phyloP scores from a whole-genome alignment of 805 yeast genomes.

The Wickerhamiella cacticola region DNA sequence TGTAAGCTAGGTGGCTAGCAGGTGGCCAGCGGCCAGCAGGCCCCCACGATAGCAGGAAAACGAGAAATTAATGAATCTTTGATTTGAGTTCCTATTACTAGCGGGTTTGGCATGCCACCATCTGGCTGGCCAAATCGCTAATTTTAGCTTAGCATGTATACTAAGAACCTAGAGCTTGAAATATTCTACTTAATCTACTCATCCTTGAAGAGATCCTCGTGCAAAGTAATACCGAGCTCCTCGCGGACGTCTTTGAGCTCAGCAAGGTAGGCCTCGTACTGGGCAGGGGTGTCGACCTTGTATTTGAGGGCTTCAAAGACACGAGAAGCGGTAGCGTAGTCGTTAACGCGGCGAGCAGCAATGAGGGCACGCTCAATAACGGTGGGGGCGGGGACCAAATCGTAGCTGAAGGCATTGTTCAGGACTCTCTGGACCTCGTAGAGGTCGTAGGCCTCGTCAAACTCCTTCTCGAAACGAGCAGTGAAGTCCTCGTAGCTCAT shows the following conservation, averaged over 20 bases:
- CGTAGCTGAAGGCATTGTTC: conserved; percentile 97
- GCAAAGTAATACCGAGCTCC: conserved; percentile 85
- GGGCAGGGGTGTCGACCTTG: conserved; percentile 90
- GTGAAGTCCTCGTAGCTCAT: conserved; percentile 29
- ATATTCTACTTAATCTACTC: conserved; percentile 12
- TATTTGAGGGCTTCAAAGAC: conserved; percentile 90
- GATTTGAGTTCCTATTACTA: no score
- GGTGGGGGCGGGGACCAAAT: conserved; percentile 94
- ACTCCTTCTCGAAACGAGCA: conserved; percentile 76
- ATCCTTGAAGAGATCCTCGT: conserved; percentile 63
- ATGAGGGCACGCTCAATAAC: conserved; percentile 90
- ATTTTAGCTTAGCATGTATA: background rate
- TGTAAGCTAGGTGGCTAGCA: no score
- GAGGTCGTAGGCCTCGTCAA: conserved; percentile 82
- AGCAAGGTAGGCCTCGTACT: conserved; percentile 90
- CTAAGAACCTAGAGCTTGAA: background rate
- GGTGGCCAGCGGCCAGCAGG: no score
- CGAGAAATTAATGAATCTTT: no score
- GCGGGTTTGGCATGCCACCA: no score
- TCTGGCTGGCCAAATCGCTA: no score
- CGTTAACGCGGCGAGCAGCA: conserved; percentile 98
- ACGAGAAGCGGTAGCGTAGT: conserved; percentile 96
- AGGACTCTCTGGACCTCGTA: conserved; percentile 87
- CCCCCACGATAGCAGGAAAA: no score
- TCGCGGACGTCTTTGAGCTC: conserved; percentile 85